Conservation (phyloP, 2,329 filamentous ascomycete genomes). For the Geosmithia morbida region DNA sequence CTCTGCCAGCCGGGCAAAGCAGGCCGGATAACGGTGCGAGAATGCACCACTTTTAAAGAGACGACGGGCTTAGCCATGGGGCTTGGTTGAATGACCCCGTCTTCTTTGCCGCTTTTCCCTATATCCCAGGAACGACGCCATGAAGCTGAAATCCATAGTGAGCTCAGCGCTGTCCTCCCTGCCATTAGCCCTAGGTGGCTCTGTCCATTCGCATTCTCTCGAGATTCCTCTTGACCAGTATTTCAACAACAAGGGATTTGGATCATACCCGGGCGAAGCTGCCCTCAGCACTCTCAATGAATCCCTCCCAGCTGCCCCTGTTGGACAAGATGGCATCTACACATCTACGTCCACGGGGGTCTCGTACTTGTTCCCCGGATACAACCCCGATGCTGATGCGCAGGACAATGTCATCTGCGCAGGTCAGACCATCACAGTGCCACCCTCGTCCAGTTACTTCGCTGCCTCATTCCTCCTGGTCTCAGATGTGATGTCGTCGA, state of each 20-base stretch:
- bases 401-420: slow-evolving; percentile 28
- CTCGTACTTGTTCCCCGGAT: slow-evolving; percentile 24
- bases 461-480: slow-evolving; percentile 26
- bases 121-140: too few relatives aligned
- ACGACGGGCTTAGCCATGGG: too few relatives aligned
- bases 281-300: slow-evolving; percentile 26
- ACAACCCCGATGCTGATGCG: slow-evolving; percentile 13
- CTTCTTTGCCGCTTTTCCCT: too few relatives aligned
- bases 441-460: slow-evolving; percentile 17
- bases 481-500: slow-evolving; percentile 22
- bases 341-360: slow-evolving; percentile 24
- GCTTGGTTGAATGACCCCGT: too few relatives aligned
- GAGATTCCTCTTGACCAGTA: slow-evolving; percentile 1
- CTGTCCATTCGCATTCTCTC: background rate
- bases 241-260: slow-evolving; percentile 34
- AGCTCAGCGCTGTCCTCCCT: background rate
- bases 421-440: slow-evolving; percentile 21
- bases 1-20: too few relatives aligned
- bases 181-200: background rate
- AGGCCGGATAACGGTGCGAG: too few relatives aligned
- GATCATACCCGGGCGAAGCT: slow-evolving; percentile 25
- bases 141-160: too few relatives aligned
- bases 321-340: slow-evolving; percentile 16
- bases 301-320: slow-evolving; percentile 21
- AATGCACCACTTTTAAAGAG: too few relatives aligned